These are phyloP conservation scores for Saprolegnia parasitica DNA, from an alignment of 352 stramenopile genomes.

Conservation along the genomic window DNA sequence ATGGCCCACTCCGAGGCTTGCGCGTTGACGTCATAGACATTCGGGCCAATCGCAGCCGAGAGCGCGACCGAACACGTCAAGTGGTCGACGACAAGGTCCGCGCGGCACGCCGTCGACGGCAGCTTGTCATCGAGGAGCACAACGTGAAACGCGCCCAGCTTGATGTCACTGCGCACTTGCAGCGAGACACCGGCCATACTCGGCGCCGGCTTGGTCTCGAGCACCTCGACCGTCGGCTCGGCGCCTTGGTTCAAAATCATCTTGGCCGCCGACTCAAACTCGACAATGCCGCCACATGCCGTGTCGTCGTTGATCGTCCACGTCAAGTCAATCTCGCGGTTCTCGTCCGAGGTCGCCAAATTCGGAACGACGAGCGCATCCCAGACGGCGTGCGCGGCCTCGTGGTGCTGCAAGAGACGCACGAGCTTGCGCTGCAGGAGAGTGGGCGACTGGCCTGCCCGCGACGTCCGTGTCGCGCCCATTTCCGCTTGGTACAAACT, in stretches of 20 bases:
- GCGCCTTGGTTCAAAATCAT: slow-evolving; percentile 25
- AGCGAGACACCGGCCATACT: slow-evolving; percentile 36
- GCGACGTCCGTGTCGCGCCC: slow-evolving; percentile 29
- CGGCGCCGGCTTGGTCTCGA: neutral
- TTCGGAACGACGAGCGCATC: slow-evolving; percentile 46
- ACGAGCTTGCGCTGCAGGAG: slow-evolving; percentile 66
- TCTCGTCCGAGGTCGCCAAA: slow-evolving; percentile 3
- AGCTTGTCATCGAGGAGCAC: slow-evolving; percentile 57
- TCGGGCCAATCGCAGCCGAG: slow-evolving; percentile 30
- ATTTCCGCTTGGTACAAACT: slow-evolving; percentile 55
- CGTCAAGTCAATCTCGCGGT: slow-evolving; percentile 35
- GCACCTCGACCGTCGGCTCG: neutral
- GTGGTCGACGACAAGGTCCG: slow-evolving; percentile 58
- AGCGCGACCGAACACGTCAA: slow-evolving; percentile 58
- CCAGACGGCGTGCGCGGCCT: slow-evolving; percentile 58
- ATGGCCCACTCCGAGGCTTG: slow-evolving; percentile 49
- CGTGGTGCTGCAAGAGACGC: slow-evolving; percentile 62
- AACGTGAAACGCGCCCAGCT: slow-evolving; percentile 58
- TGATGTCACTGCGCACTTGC: slow-evolving; percentile 35
- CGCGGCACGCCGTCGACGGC: slow-evolving; percentile 48
- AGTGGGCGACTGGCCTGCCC: slow-evolving; percentile 14
- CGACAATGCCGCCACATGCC: slow-evolving; percentile 58
- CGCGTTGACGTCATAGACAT: slow-evolving; percentile 27
- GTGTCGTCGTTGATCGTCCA: slow-evolving; percentile 61
- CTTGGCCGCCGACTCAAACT: slow-evolving; percentile 57